Conservation (phyloP, 805 yeast genomes). For the Suhomyces vadensis region DNA sequence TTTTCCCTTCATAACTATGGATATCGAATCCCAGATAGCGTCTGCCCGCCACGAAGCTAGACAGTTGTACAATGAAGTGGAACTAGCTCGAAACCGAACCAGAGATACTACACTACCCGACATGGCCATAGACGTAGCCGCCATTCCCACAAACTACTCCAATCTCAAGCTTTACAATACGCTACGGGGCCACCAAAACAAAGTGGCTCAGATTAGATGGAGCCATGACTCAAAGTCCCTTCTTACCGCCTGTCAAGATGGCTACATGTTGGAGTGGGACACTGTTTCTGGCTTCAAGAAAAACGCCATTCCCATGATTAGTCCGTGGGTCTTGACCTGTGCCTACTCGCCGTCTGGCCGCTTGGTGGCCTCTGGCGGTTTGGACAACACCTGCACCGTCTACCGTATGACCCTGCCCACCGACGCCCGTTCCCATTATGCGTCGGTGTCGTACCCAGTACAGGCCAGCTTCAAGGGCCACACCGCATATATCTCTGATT, state of each 20-base stretch:
- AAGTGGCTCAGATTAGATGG: slow-evolving; percentile 72
- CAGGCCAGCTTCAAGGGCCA: slow-evolving; percentile 73
- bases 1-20: not conserved
- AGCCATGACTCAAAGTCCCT: slow-evolving; percentile 57
- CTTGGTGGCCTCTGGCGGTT: slow-evolving; percentile 77
- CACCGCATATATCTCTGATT: slow-evolving; percentile 75
- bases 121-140: slow-evolving; percentile 35
- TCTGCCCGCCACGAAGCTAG: slow-evolving; percentile 47
- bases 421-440: not conserved
- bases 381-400: slow-evolving; percentile 76
- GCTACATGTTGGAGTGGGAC: slow-evolving; percentile 83
- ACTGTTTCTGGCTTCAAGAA: slow-evolving; percentile 67
- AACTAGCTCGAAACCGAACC: slow-evolving; percentile 40
- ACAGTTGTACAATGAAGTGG: slow-evolving; percentile 51
- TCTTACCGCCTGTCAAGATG: slow-evolving; percentile 82
- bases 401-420: slow-evolving; percentile 32
- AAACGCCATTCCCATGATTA: slow-evolving; percentile 69
- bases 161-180: slow-evolving; percentile 37
- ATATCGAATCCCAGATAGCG: slow-evolving; percentile 7
- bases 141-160: slow-evolving; percentile 25
- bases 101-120: slow-evolving; percentile 49
- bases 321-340: slow-evolving; percentile 78
- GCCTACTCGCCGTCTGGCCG: slow-evolving; percentile 67
- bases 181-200: slow-evolving; percentile 68
- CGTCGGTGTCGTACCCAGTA: not conserved